Evolutionary conservation across 75 land plant genomes (phyloP), one percentile per base, ranked within the genome.

Genomic region (Picea sitchensis): DNA sequence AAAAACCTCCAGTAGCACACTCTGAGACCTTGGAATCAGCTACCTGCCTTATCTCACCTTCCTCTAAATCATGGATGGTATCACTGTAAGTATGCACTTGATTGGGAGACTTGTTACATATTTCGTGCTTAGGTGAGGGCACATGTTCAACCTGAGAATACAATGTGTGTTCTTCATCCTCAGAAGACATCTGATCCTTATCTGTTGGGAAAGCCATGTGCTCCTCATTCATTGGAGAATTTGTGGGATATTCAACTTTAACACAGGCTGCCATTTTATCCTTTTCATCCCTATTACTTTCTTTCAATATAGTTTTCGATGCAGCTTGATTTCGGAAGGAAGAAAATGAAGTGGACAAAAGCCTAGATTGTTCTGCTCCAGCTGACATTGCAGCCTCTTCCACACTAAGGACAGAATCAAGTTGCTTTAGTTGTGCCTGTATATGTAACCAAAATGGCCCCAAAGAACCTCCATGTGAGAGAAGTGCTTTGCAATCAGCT

Each of bases 371-470:
- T 65, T 62, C 73, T 9, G 77, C 61, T 74, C 81, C 80, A 41
- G 68, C 44, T 78, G 81, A 77, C 26, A 44, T 59, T 14, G 61
- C 84, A 80, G 81, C 80, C 74, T 89, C 81, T 71, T 77, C 82
- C 64, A 80, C 57, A 72, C 61, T 34, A 56, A 95, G 80, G 15
- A 76, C 72, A 51, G 73, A 77, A 58, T 92, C 97, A 26, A 96
- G 47, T 69, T 65, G 84, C 76, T 81, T 81, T 15, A 96, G 82
- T 74, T 88, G 87, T 72, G 71, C 76, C 60, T 86, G 86, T 77
- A 86, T 86, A 63, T 93, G 86, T 36, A 60, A 68, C 97, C 94
- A 96, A 78, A 90, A 91, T 23, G 88, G 87, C 59, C 84, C 85
- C 68, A 87, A 77, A 14, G 90, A 77, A 78, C 85, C 72, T 58